Evolutionary conservation across 2,329 filamentous ascomycete genomes (phyloP), one percentile per base, ranked within the genome.

Genomic region (Eutypella sp.): DNA sequence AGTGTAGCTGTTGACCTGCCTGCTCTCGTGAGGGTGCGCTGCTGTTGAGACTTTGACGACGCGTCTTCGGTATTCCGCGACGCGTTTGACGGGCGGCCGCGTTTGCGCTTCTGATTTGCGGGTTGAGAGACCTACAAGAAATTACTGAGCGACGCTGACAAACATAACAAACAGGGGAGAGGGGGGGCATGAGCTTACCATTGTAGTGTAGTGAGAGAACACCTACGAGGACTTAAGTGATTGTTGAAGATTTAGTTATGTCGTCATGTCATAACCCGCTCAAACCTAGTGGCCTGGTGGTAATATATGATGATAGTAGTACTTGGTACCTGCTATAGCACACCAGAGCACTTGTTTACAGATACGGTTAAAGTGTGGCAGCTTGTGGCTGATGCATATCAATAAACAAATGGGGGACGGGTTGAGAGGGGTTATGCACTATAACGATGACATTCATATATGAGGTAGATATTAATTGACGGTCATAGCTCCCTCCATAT

Each of bases 21-120:
- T 36, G 53, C 47, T 31, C 41, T 51, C 18, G 54, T 48, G 22
- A 52, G 49, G n/a, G 33, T 46, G 9, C 45, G 47, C 11, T n/a
- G n/a, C n/a, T 33, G 29, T 50, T 54, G 50, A 16, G 50, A 41
- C 23, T 50, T 55, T 31, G 55, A 59, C 58, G 58, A 60, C 57
- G 55, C 49, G 20, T 42, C 8, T 29, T 13, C 45, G n/a, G 49
- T 47, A 22, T 60, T 47, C 50, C 61, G 66, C 45, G 66, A 66
- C 68, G 69, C 69, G 69, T 67, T 68, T 25, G 66, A 56, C 11
- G 65, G 67, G 34, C 67, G 64, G 44, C 68, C 68, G 58, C 70
- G 71, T 57, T 72, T 73, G 52, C 70, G 70, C 53, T 68, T 70
- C 44, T 62, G 63, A 44, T 63, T 62, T 23, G 56, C 57, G 25